phyloP scores from a whole-genome alignment of 1,284 basidiomycete genomes.

The Abortiporus biennis region DNA sequence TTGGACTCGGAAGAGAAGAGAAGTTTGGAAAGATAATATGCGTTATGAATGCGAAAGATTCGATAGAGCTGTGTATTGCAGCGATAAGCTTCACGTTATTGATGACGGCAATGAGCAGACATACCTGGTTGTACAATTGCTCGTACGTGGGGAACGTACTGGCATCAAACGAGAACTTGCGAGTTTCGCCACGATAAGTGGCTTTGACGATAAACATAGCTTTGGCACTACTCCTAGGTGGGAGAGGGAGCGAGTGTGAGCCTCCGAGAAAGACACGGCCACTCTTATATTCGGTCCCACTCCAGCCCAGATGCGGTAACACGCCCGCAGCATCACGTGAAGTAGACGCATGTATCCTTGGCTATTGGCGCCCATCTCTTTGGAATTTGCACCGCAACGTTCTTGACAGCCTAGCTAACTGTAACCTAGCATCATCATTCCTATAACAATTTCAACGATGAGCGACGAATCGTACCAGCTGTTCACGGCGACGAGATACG shows the following conservation, averaged over 20 bases:
- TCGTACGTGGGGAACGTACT: slow-evolving; percentile 36
- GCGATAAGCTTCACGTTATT: slow-evolving; percentile 6
- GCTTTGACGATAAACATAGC: slow-evolving; percentile 52
- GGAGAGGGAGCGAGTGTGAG: slow-evolving; percentile 15
- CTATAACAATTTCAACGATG: too few relatives aligned
- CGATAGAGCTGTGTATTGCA: slow-evolving; percentile 49
- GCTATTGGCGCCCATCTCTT: too few relatives aligned
- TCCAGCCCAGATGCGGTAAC: slow-evolving; percentile 2
- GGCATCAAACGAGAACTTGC: slow-evolving; percentile 39
- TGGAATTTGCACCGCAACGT: too few relatives aligned
- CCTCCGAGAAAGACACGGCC: slow-evolving; percentile 9
- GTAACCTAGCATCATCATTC: neutral
- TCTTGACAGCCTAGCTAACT: neutral
- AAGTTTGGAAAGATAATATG: slow-evolving; percentile 57
- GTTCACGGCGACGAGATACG: slow-evolving; percentile 53
- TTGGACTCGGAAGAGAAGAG: slow-evolving; percentile 56
- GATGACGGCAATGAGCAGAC: slow-evolving; percentile 9
- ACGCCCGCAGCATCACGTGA: too few relatives aligned
- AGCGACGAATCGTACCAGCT: slow-evolving; percentile 28
- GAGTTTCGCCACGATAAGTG: slow-evolving; percentile 44
- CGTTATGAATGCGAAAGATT: slow-evolving; percentile 55
- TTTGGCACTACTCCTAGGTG: slow-evolving; percentile 11
- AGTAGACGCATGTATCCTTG: too few relatives aligned
- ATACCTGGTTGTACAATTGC: slow-evolving; percentile 38
- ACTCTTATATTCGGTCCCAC: slow-evolving; percentile 12